phyloP scores from a whole-genome alignment of 441 rosid genomes.

The Melastoma candidum region DNA sequence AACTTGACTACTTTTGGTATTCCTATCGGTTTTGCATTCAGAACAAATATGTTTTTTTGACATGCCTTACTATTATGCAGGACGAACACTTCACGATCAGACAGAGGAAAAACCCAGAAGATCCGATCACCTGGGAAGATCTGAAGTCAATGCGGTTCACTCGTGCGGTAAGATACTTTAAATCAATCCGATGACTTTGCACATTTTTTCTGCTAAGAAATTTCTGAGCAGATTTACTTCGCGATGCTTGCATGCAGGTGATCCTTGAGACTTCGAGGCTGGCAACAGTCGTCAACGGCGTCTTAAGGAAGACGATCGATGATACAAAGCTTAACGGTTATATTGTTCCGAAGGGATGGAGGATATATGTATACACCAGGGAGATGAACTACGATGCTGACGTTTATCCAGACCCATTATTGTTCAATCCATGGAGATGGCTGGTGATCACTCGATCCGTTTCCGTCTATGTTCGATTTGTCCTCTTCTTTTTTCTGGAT shows the following conservation, averaged over 20 bases:
- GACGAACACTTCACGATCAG: neutral
- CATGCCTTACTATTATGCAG: neutral
- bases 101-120: neutral
- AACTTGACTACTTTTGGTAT: neutral
- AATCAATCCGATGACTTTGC: neutral
- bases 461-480: no score
- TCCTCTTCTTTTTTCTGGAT: neutral
- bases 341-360: conserved; percentile 34
- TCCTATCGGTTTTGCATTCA: neutral
- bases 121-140: neutral
- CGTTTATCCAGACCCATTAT: conserved; percentile 24
- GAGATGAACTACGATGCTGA: conserved; percentile 32
- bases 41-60: neutral
- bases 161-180: neutral
- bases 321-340: conserved; percentile 3
- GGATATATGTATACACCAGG: conserved; percentile 32
- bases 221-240: neutral
- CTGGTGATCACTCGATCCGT: conserved; percentile 9
- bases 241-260: neutral
- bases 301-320: conserved; percentile 1
- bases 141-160: neutral
- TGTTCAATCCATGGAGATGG: conserved; percentile 47
- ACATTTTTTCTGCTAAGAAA: neutral
- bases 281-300: conserved; percentile 4
- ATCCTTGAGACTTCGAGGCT: conserved; percentile 4